phyloP scores from a whole-genome alignment of 1,139 yeast genomes.

The Candida sanyaensis region DNA sequence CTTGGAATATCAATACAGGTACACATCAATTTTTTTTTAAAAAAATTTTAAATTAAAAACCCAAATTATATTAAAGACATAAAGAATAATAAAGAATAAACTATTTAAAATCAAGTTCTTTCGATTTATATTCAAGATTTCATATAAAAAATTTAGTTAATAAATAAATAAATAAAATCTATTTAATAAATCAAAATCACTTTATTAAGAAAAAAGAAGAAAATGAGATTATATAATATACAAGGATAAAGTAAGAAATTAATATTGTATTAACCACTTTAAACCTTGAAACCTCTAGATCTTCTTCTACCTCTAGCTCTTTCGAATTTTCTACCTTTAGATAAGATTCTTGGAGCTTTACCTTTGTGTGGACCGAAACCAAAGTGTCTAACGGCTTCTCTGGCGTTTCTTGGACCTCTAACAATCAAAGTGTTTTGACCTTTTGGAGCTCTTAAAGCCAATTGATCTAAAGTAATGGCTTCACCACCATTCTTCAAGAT shows the following conservation, averaged over 20 bases:
- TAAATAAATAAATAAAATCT: neutral
- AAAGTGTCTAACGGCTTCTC: slow-evolving; percentile 99
- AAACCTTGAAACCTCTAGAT: slow-evolving; percentile 99
- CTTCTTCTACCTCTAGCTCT: slow-evolving; percentile 99
- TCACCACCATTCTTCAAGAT: slow-evolving; percentile 99
- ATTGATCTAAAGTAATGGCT: slow-evolving; percentile 98
- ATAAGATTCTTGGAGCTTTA: slow-evolving; percentile 98
- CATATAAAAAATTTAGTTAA: neutral
- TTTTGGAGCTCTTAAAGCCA: slow-evolving; percentile 98
- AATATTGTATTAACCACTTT: slow-evolving; percentile 42
- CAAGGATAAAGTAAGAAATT: slow-evolving; percentile 5
- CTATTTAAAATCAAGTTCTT: neutral
- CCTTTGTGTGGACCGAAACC: slow-evolving; percentile 99
- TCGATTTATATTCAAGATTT: slow-evolving; percentile 1
- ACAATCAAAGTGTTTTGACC: slow-evolving; percentile 98
- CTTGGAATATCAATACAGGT: too few relatives aligned
- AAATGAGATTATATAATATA: slow-evolving; percentile 10
- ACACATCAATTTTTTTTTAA: too few relatives aligned
- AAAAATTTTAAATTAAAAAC: neutral
- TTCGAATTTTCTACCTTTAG: slow-evolving; percentile 99
- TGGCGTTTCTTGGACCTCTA: slow-evolving; percentile 98
- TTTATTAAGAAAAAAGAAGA: neutral
- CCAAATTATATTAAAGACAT: neutral
- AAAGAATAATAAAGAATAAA: neutral
- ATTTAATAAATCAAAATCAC: neutral